Conservation (phyloP, 345 rosid genomes). For the Sonneratia alba region DNA sequence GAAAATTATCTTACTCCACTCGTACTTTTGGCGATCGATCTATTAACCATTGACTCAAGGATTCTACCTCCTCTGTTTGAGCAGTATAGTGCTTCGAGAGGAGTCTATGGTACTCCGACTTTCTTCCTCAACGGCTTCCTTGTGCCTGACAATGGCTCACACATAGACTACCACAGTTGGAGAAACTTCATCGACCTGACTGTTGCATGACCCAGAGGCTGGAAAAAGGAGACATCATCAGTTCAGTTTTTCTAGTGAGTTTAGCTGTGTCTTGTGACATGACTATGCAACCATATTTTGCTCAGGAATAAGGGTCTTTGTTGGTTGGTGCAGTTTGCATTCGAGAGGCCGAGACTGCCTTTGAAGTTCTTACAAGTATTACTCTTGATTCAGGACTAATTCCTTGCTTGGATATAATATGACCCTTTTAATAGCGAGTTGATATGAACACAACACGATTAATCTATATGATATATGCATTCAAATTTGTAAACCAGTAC, state of each 20-base stretch:
- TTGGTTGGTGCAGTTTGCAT: background rate
- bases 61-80: constrained; percentile 2
- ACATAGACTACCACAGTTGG: constrained; percentile 46
- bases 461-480: too few species aligned
- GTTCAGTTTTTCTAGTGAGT: background rate
- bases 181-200: constrained; percentile 55
- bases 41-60: background rate
- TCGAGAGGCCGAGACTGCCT: too few species aligned
- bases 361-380: too few species aligned
- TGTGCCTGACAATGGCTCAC: constrained; percentile 43
- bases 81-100: constrained; percentile 71
- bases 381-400: too few species aligned
- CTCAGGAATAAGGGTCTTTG: background rate
- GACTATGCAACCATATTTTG: background rate
- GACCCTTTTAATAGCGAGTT: too few species aligned
- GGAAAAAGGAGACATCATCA: background rate
- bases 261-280: background rate
- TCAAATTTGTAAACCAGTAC: too few species aligned
- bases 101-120: constrained; percentile 58
- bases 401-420: too few species aligned
- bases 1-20: too few species aligned
- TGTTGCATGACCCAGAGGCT: constrained; percentile 17
- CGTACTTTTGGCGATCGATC: background rate
- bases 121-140: constrained; percentile 71
- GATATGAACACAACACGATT: too few species aligned